Base-by-base conservation (phyloP, 192 early-diverging fungal genomes). In the Coemansia sp. region DNA sequence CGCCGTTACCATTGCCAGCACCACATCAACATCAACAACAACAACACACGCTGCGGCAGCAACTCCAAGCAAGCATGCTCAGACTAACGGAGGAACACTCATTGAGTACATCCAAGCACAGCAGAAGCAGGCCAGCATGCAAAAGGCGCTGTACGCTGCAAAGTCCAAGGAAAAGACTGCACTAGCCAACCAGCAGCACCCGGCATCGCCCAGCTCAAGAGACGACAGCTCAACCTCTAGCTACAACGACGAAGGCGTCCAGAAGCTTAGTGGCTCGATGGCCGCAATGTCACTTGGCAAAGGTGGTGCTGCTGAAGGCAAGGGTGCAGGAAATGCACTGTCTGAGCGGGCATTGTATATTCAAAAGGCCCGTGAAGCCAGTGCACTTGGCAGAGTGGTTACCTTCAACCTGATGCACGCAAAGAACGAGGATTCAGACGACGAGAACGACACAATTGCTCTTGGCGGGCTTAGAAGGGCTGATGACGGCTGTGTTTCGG, bases 341-440 rank as follows among this genome's bases (percentile, higher is more conserved):
- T 65, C 71, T 4, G 75, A 74, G n/a, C 79, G 75, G 19, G 79
- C 79, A 7, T 18, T 64, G 62, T 23, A 77, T 26, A 82, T 82
- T 32, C 79, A 82, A 41, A 64, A 61, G 23, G 65, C 74, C 19
- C 79, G 79, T 43, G 79, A 82, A 52, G 79, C 79, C n/a, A 77
- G 71, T 16, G 71, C 74, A 0, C 44, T 74, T 38, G 79, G 79
- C 26, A 76, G 69, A 48, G 18, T 70, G 21, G 56, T 64, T 5
- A 56, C 71, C 5, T 76, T 73, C 57, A 53, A 43, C 42, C 61
- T 45, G n/a, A 9, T 47, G 4, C 53, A 32, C 10, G 13, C 47
- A 21, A 43, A 32, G 9, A 43, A 56, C 39, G 50, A 3, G 0
- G 74, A 76, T 41, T 48, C 44, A 6, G 79, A 82, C 0, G 71